A percentile compares a stretch with the other conserved stretches of the same genome.
Conservation (phyloP, 345 rosid species). For the Aegle marmelos region DNA sequence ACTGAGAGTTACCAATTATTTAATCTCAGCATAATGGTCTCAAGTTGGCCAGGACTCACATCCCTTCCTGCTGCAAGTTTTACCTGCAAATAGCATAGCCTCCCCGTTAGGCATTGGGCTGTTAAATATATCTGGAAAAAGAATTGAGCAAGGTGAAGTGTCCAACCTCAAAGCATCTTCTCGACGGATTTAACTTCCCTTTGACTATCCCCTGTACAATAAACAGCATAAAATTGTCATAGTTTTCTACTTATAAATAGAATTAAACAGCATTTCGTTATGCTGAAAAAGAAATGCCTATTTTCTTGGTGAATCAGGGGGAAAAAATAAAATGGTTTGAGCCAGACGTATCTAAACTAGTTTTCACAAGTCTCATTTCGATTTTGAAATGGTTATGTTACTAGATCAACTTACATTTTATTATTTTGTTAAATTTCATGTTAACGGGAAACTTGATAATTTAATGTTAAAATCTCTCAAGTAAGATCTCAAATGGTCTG, state of each 20-base stretch:
- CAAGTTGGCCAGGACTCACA: constrained; percentile 30
- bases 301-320: neutral
- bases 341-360: neutral
- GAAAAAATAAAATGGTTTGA: neutral
- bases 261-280: neutral
- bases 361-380: too few relatives aligned
- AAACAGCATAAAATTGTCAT: neutral
- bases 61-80: constrained; percentile 23
- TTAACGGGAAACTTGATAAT: neutral
- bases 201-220: constrained; percentile 34
- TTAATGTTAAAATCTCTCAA: neutral
- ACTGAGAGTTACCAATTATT: constrained; percentile 15
- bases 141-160: neutral
- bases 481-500: neutral
- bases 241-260: neutral
- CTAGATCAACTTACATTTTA: neutral
- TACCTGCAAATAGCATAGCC: constrained; percentile 16
- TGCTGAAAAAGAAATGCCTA: neutral
- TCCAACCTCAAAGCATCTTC: constrained; percentile 41
- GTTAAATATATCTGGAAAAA: neutral
- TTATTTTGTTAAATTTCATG: neutral
- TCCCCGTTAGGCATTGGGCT: neutral
- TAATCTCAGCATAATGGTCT: constrained; percentile 32
- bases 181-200: constrained; percentile 44
- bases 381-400: neutral